Conservation (phyloP, 2,329 filamentous ascomycete species). For the Aspergillus tanneri region DNA sequence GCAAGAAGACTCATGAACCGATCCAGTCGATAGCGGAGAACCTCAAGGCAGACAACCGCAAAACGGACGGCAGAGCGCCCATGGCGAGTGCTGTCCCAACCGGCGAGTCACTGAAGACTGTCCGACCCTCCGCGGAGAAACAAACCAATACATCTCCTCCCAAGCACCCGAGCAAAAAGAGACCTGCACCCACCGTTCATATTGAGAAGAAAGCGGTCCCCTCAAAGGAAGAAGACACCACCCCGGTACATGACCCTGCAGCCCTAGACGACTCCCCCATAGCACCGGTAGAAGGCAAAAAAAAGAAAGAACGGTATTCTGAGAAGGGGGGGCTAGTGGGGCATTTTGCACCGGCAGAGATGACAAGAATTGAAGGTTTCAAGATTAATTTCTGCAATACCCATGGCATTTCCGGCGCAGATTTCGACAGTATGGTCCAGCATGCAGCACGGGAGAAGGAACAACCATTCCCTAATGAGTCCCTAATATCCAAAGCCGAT, state of each 20-base stretch:
- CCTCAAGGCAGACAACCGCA: constrained; percentile 6
- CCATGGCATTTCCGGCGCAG: constrained; percentile 20
- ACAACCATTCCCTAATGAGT: constrained; percentile 25
- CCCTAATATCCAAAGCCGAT: constrained; percentile 28
- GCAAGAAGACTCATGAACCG: constrained; percentile 26
- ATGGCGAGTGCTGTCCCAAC: constrained; percentile 1
- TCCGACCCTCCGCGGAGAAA: background rate
- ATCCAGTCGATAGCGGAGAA: constrained; percentile 15
- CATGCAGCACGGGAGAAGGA: constrained; percentile 29
- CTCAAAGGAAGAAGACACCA: background rate
- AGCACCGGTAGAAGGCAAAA: background rate
- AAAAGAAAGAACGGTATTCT: background rate
- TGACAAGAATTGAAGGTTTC: constrained; percentile 30
- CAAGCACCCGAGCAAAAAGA: background rate
- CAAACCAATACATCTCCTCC: background rate
- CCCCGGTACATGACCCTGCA: background rate
- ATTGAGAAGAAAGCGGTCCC: background rate
- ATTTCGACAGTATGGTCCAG: constrained; percentile 37
- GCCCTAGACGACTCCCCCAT: background rate
- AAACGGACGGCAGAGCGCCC: constrained; percentile 1
- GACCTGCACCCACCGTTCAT: background rate
- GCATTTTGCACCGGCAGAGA: constrained; percentile 33
- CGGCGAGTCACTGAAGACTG: background rate
- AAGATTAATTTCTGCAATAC: constrained; percentile 37
- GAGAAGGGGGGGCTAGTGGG: constrained; percentile 23